These are phyloP conservation scores for Hyaloscypha finlandica DNA, from an alignment of 495 filamentous ascomycete species.

Conservation along the genomic window DNA sequence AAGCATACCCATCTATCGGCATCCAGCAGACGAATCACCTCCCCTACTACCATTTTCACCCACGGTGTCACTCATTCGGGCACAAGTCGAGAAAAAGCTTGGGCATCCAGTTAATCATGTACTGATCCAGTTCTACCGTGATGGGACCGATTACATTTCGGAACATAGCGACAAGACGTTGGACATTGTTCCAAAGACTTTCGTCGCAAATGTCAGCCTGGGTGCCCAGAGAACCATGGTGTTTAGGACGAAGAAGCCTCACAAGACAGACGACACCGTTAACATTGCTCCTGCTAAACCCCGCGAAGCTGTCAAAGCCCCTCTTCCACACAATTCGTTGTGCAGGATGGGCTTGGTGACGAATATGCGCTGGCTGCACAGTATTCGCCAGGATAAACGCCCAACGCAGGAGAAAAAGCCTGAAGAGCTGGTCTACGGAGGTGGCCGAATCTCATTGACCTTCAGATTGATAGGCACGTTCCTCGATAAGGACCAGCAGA, in stretches of 20 bases:
- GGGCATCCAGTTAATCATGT: conserved; percentile 89
- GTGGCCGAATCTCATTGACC: conserved; percentile 87
- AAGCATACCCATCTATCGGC: conserved; percentile 86
- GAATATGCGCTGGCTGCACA: conserved; percentile 87
- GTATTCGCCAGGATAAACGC: conserved; percentile 85
- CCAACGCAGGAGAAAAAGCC: conserved; percentile 59
- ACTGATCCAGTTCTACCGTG: conserved; percentile 89
- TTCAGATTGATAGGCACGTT: conserved; percentile 92
- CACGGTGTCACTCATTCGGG: conserved; percentile 67
- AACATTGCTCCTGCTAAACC: conserved; percentile 26
- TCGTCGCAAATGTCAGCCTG: conserved; percentile 89
- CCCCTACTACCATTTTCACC: conserved; percentile 74
- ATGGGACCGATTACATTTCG: conserved; percentile 90
- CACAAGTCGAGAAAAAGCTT: conserved; percentile 64
- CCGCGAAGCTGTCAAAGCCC: conserved; percentile 63
- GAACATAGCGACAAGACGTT: conserved; percentile 98
- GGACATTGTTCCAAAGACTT: conserved; percentile 79
- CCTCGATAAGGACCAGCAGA: conserved; percentile 56
- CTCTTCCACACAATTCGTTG: conserved; percentile 85
- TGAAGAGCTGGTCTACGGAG: conserved; percentile 70
- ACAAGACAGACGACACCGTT: conserved; percentile 17
- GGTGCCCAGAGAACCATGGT: conserved; percentile 91
- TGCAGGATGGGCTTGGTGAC: conserved; percentile 79
- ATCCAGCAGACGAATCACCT: conserved; percentile 89
- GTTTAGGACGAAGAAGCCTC: conserved; percentile 75